Evolutionary conservation across 2,329 filamentous ascomycete species (phyloP).

Genomic region (Neocucurbitaria cava): DNA sequence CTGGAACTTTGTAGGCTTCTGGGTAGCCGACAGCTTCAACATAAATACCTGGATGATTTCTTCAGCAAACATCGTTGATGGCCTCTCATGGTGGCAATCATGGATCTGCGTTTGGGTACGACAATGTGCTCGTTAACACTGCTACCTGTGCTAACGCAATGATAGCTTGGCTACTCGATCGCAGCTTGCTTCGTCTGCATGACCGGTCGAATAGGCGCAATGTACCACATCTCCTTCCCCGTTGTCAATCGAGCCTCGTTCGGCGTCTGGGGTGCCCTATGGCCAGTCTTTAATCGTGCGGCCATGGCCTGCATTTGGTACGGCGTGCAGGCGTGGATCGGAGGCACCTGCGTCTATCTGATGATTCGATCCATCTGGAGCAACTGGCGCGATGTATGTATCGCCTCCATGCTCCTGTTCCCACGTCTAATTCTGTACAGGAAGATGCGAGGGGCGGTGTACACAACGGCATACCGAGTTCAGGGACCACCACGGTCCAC

Average conservation of each 20-base stretch:
- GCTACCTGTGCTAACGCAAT: constrained; percentile 5
- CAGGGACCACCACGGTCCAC: constrained; percentile 75
- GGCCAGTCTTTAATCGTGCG: constrained; percentile 89
- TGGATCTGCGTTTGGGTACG: constrained; percentile 73
- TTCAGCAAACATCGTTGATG: constrained; percentile 77
- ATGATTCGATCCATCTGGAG: constrained; percentile 90
- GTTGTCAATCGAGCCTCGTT: constrained; percentile 80
- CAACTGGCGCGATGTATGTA: constrained; percentile 60
- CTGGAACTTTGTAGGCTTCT: constrained; percentile 89
- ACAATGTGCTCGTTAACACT: neutral
- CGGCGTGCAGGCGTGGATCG: constrained; percentile 84
- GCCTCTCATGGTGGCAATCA: constrained; percentile 90
- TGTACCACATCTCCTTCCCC: constrained; percentile 89
- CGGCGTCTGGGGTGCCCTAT: constrained; percentile 86
- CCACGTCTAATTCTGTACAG: constrained; percentile 8
- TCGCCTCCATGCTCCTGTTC: neutral
- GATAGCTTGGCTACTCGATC: constrained; percentile 74
- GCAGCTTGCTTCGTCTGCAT: constrained; percentile 72
- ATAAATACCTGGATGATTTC: constrained; percentile 93
- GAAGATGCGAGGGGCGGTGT: constrained; percentile 52
- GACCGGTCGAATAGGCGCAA: constrained; percentile 83
- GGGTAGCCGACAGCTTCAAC: constrained; percentile 65
- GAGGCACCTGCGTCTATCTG: constrained; percentile 79
- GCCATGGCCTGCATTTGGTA: constrained; percentile 90
- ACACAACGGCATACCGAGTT: constrained; percentile 71